phyloP scores from a whole-genome alignment of 306 rosid genomes.

The Prunus dulcis region DNA sequence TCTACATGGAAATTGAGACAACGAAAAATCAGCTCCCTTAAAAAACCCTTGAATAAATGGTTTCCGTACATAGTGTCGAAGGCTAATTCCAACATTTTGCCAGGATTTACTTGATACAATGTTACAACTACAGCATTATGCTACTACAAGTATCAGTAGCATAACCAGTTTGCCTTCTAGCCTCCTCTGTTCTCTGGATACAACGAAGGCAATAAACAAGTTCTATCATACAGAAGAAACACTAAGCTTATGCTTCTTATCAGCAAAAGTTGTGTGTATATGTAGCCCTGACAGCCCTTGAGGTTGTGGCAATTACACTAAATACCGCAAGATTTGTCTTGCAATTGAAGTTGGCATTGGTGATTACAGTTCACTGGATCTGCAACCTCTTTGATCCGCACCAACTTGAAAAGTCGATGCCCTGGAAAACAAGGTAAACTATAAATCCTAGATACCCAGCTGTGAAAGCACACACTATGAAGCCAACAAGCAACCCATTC shows the following conservation, averaged over 20 bases:
- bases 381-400: constrained; percentile 33
- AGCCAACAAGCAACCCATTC: constrained; percentile 41
- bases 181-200: constrained; percentile 13
- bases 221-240: constrained; percentile 6
- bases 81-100: neutral
- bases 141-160: neutral
- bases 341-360: neutral
- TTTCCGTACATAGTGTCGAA: neutral
- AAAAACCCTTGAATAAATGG: neutral
- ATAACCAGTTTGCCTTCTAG: constrained; percentile 5
- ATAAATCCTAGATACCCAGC: constrained; percentile 70
- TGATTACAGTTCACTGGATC: constrained; percentile 35
- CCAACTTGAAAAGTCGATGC: constrained; percentile 48
- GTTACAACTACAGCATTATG: constrained; percentile 13
- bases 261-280: constrained; percentile 18
- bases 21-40: too few species aligned
- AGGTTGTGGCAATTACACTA: constrained; percentile 6
- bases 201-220: constrained; percentile 13
- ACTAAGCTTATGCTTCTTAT: constrained; percentile 2
- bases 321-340: neutral
- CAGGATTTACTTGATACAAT: neutral
- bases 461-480: constrained; percentile 36
- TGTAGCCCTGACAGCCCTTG: constrained; percentile 14
- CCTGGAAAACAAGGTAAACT: constrained; percentile 58
- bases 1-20: neutral